phyloP scores from a whole-genome alignment of 345 rosid species.

The Populus deltoides region DNA sequence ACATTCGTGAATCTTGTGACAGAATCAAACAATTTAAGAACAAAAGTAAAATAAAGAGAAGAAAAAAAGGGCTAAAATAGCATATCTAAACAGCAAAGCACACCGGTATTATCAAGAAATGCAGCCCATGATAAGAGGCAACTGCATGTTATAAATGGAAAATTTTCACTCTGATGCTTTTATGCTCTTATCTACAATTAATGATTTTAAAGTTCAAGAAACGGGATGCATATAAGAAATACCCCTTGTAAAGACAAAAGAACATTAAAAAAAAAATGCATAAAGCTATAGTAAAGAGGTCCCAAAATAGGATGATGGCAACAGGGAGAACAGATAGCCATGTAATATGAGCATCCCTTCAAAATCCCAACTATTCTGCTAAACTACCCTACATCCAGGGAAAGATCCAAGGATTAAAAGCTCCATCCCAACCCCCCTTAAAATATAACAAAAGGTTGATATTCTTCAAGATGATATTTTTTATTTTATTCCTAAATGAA shows the following conservation, averaged over 20 bases:
- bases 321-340: neutral
- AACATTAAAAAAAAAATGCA: neutral
- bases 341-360: neutral
- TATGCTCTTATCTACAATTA: neutral
- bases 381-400: neutral
- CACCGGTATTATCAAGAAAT: neutral
- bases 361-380: neutral
- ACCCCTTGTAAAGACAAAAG: neutral
- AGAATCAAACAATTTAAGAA: conserved; percentile 9
- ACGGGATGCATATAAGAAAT: neutral
- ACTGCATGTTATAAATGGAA: neutral
- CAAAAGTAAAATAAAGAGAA: neutral
- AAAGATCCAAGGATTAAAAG: neutral
- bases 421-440: neutral
- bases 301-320: neutral
- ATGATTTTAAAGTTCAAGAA: neutral
- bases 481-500: neutral
- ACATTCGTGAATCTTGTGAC: neutral
- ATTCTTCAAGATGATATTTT: neutral
- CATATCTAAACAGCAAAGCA: neutral
- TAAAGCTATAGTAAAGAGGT: neutral
- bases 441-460: neutral
- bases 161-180: neutral
- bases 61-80: neutral
- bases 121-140: neutral